Percentiles rank a stretch among this genome's conserved stretches.
Evolutionary conservation across 495 filamentous ascomycete genomes (phyloP).

Genomic region (Cudoniella acicularis): DNA sequence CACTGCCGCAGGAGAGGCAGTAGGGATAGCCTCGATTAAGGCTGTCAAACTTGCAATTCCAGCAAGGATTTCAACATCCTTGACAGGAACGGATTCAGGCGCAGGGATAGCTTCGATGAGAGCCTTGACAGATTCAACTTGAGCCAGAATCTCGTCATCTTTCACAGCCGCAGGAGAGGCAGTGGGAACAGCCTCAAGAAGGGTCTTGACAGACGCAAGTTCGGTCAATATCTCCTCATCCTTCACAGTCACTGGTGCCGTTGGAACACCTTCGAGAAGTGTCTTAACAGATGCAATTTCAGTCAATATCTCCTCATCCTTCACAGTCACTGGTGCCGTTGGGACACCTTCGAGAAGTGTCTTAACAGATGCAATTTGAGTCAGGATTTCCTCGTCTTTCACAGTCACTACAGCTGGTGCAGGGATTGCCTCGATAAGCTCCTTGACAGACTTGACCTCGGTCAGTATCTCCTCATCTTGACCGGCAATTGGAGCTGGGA

Average conservation of each 20-base stretch:
- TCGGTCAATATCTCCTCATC: neutral
- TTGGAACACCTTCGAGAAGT: conserved; percentile 1
- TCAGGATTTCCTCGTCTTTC: neutral
- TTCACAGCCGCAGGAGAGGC: too few relatives aligned
- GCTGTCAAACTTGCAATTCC: neutral
- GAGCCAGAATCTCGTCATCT: too few relatives aligned
- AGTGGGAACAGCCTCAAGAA: neutral
- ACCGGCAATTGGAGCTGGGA: neutral
- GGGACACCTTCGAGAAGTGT: neutral
- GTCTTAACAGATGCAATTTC: conserved; percentile 9
- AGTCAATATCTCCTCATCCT: conserved; percentile 14
- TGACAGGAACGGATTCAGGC: neutral
- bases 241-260: neutral
- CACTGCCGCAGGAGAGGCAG: neutral
- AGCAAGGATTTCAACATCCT: neutral
- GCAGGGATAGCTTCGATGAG: too few relatives aligned
- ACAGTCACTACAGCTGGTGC: neutral
- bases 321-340: neutral
- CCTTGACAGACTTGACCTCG: neutral
- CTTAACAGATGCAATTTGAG: neutral
- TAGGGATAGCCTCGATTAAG: neutral
- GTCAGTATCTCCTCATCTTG: neutral
- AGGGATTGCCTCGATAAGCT: conserved; percentile 1
- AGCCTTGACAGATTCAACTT: too few relatives aligned
- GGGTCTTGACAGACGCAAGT: neutral